phyloP scores from a whole-genome alignment of 345 rosid genomes.

The Bretschneidera sinensis region DNA sequence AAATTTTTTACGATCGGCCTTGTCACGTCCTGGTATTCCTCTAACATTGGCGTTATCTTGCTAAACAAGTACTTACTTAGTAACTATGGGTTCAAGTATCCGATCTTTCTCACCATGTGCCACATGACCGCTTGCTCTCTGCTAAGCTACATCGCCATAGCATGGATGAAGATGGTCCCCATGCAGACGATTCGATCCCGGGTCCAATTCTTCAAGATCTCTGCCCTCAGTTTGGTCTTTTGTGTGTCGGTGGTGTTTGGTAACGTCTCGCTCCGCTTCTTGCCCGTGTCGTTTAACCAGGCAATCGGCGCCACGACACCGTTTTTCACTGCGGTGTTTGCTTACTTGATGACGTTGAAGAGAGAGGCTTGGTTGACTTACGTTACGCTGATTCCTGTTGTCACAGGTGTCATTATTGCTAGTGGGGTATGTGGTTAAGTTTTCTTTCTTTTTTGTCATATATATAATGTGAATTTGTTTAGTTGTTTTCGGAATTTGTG shows the following conservation, averaged over 20 bases:
- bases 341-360: conserved; percentile 79
- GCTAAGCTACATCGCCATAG: conserved; percentile 87
- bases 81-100: conserved; percentile 97
- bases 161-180: conserved; percentile 97
- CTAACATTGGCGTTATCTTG: conserved; percentile 90
- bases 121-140: conserved; percentile 99
- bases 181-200: conserved; percentile 96
- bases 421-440: conserved; percentile 63
- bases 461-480: neutral
- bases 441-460: conserved; percentile 4
- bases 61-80: conserved; percentile 89
- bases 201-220: conserved; percentile 84
- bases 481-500: neutral
- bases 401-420: conserved; percentile 94
- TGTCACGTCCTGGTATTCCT: conserved; percentile 83
- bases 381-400: conserved; percentile 82
- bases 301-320: conserved; percentile 99
- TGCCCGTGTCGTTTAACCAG: conserved; percentile 91
- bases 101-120: conserved; percentile 98
- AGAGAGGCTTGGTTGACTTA: conserved; percentile 98
- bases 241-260: conserved; percentile 98
- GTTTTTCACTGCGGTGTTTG: conserved; percentile 93
- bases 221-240: conserved; percentile 79
- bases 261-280: conserved; percentile 69
- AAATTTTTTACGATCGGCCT: conserved; percentile 79